Conservation (phyloP, 2,329 filamentous ascomycete genomes). For the Falciphora oryzae region DNA sequence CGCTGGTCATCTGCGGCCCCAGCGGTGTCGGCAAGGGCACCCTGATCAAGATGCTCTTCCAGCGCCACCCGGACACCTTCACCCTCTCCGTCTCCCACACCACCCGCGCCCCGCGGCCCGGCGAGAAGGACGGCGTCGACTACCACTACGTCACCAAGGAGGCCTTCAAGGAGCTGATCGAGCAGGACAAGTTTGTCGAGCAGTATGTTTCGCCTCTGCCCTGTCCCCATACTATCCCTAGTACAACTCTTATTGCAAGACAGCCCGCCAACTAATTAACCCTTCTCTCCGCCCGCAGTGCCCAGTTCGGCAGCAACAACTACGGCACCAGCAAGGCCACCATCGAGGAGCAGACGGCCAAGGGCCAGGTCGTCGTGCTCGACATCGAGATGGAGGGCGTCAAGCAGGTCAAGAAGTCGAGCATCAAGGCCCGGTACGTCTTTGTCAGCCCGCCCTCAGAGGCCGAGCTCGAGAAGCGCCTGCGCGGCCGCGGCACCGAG, state of each 20-base stretch:
- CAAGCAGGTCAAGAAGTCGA: constrained; percentile 80
- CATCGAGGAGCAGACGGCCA: constrained; percentile 66
- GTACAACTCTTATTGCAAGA: neutral
- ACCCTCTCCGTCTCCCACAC: constrained; percentile 65
- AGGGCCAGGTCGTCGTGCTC: constrained; percentile 71
- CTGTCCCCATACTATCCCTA: neutral
- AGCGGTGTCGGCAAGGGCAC: constrained; percentile 79
- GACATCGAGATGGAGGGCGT: constrained; percentile 99
- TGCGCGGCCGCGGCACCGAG: constrained; percentile 74
- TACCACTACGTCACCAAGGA: constrained; percentile 72
- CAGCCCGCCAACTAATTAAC: neutral
- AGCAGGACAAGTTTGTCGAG: constrained; percentile 74
- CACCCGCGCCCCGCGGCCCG: constrained; percentile 68
- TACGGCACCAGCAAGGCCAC: constrained; percentile 82
- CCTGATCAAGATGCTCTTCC: constrained; percentile 66
- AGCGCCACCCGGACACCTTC: constrained; percentile 43
- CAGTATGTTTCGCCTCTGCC: constrained; percentile 14
- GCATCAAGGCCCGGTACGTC: constrained; percentile 70
- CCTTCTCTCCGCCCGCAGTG: constrained; percentile 29
- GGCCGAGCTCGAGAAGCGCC: constrained; percentile 65
- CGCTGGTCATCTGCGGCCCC: constrained; percentile 74
- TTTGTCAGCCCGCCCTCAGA: constrained; percentile 78
- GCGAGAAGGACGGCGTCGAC: constrained; percentile 70
- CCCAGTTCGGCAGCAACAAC: constrained; percentile 76
- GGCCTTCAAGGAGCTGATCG: constrained; percentile 62